These are phyloP conservation scores for Acanthamoeba rhysodes DNA, from an alignment of 208 protist genomes.

Conservation along the genomic window DNA sequence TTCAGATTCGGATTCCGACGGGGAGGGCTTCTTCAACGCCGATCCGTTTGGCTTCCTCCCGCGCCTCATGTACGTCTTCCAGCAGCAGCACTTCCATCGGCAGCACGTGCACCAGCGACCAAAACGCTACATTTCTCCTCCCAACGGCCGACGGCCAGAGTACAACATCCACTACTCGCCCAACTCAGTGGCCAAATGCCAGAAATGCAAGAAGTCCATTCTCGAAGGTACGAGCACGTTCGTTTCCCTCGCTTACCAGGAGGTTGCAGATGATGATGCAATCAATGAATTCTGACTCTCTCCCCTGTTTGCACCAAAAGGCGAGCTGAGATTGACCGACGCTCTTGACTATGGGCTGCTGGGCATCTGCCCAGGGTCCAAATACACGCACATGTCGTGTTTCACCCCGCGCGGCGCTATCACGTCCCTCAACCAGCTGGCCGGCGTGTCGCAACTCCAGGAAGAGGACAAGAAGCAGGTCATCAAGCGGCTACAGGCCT, in stretches of 20 bases:
- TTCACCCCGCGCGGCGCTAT: background rate
- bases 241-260: background rate
- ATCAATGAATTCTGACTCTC: background rate
- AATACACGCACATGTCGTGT: background rate
- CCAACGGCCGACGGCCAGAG: background rate
- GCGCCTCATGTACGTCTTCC: background rate
- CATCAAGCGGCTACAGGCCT: background rate
- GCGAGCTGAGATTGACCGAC: background rate
- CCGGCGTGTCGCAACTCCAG: conserved; percentile 4
- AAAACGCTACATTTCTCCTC: background rate
- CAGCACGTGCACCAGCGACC: background rate
- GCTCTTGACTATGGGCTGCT: background rate
- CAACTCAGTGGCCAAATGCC: background rate
- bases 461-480: conserved; percentile 16
- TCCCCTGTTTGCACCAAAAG: background rate
- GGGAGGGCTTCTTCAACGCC: background rate
- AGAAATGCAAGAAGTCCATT: background rate
- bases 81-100: background rate
- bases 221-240: background rate
- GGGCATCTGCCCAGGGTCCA: background rate
- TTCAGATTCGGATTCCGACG: too few species aligned
- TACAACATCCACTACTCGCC: conserved; percentile 12
- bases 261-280: too few species aligned
- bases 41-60: background rate
- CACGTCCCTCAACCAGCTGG: background rate